Evolutionary conservation across 768 basidiomycete genomes (phyloP).

Genomic region (Tylopilus sp.): DNA sequence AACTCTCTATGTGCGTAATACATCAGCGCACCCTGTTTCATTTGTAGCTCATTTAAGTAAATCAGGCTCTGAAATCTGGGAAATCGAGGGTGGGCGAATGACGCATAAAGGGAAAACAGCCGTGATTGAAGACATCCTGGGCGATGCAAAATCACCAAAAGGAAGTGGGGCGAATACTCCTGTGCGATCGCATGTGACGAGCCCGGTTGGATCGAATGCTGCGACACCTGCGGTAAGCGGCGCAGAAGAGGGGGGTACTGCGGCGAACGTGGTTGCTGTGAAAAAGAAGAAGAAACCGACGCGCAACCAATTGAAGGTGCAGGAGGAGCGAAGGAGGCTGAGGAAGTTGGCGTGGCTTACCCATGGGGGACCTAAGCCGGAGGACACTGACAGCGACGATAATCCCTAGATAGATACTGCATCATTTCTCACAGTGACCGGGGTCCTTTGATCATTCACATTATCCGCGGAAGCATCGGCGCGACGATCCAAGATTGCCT

Average conservation of each 20-base stretch:
- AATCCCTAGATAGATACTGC: constrained; percentile 21
- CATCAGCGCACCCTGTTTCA: constrained; percentile 9
- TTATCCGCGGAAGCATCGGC: constrained; percentile 25
- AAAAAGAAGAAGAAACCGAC: constrained; percentile 91
- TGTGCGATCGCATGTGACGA: constrained; percentile 63
- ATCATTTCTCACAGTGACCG: constrained; percentile 16
- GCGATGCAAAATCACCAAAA: constrained; percentile 63
- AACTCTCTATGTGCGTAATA: constrained; percentile 66
- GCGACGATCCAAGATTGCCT: constrained; percentile 33
- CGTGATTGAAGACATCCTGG: constrained; percentile 80
- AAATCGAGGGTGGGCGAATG: constrained; percentile 82
- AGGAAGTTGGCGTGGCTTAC: constrained; percentile 83
- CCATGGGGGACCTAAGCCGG: constrained; percentile 77
- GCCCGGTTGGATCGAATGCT: constrained; percentile 63
- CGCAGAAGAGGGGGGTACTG: constrained; percentile 52
- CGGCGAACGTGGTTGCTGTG: constrained; percentile 35
- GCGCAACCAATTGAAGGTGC: constrained; percentile 85
- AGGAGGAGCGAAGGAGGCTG: constrained; percentile 78
- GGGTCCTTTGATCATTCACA: constrained; percentile 15
- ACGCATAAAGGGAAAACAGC: constrained; percentile 86
- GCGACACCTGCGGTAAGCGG: constrained; percentile 80
- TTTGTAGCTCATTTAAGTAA: constrained; percentile 15
- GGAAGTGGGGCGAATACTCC: constrained; percentile 74
- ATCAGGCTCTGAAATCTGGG: constrained; percentile 89
- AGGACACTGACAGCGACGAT: constrained; percentile 73